Base-by-base conservation (phyloP, 2,329 filamentous ascomycete species). In the Zasmidium citrigriseum region DNA sequence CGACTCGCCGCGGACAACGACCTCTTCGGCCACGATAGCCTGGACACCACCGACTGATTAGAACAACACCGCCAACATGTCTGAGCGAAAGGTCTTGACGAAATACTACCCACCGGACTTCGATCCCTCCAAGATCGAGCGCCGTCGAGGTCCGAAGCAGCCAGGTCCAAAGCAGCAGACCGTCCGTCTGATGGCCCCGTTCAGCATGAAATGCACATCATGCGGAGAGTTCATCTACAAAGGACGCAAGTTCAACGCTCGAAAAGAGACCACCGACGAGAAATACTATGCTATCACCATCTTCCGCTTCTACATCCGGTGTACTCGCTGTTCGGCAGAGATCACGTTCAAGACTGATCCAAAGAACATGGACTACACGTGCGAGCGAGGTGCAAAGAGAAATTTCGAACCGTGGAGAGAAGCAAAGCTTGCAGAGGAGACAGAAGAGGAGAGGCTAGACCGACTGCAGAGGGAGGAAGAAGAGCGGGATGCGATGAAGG, bases 271-370 rank as follows among this genome's bases (percentile, higher is more conserved):
- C 0, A 91, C 91, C 0, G 89, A 95, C 20, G 90, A 97, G 69
- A 90, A 89, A 66, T 99, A 99, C 78, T 86, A 96, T 48, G 85
- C 85, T 51, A 96, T 98, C 62, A 86, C 91, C 60, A 92, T 96
- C 63, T 95, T 88, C 77, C 86, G 89, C 25, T 97, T 98, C 80
- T 95, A 93, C 77, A 75, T 75, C 59, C 84, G 91, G 7, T 97
- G 93, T 76, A 96, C 93, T 29, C 80, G 91, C 49, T 97, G 93
- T 76, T 87, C 83, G 46, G 87, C 85, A 46, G 91, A 96, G 71
- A 96, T 98, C 67, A 92, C 90, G 0, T 96, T 98, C 80, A 89
- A 90, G 64, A 98, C 95, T 0, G 95, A 99, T 67, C 95, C 95
- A 0, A 96, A 96, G 75, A 93, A 93, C 70, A 91, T 92, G 82